These are phyloP conservation scores for Lachancea cidri DNA, from an alignment of 805 yeast species.

Conservation along the genomic window DNA sequence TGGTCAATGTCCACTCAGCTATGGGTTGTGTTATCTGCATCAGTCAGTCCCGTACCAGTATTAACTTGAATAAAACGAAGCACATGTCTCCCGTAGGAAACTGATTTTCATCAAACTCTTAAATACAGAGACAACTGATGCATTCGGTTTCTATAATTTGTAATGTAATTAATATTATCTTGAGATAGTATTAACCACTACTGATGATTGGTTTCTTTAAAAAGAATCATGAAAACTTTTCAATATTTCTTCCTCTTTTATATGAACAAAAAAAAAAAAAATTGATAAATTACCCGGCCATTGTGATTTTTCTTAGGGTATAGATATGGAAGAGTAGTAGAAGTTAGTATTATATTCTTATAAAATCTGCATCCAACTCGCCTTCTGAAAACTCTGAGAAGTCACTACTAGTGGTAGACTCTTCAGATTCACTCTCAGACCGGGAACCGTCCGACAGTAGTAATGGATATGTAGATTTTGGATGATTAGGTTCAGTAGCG, in stretches of 20 bases:
- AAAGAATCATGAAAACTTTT: constrained; percentile 6
- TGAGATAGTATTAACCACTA: constrained; percentile 40
- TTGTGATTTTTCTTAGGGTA: neutral
- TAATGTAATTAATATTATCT: constrained; percentile 36
- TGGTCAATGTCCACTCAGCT: constrained; percentile 36
- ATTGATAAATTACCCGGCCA: constrained; percentile 1
- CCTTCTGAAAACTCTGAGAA: constrained; percentile 5
- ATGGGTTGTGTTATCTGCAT: constrained; percentile 32
- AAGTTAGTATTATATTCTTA: constrained; percentile 2
- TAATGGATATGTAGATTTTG: neutral
- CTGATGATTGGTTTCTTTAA: constrained; percentile 34
- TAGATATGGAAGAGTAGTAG: neutral
- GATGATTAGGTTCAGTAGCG: neutral
- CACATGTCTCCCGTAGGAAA: neutral
- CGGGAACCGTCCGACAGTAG: constrained; percentile 1
- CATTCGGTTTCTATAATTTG: constrained; percentile 35
- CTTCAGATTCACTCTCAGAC: neutral
- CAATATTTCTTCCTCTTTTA: constrained; percentile 3
- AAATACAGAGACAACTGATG: constrained; percentile 26
- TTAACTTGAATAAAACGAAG: constrained; percentile 25
- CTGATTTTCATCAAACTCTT: constrained; percentile 8
- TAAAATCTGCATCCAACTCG: constrained; percentile 10
- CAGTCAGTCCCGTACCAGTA: constrained; percentile 32
- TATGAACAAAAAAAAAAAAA: constrained; percentile 1
- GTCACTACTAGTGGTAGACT: neutral